A percentile compares a stretch with the other conserved stretches of the same genome.
These are phyloP conservation scores for Hymenochaete sp. DNA, from an alignment of 1,284 basidiomycete genomes.

Conservation along the genomic window DNA sequence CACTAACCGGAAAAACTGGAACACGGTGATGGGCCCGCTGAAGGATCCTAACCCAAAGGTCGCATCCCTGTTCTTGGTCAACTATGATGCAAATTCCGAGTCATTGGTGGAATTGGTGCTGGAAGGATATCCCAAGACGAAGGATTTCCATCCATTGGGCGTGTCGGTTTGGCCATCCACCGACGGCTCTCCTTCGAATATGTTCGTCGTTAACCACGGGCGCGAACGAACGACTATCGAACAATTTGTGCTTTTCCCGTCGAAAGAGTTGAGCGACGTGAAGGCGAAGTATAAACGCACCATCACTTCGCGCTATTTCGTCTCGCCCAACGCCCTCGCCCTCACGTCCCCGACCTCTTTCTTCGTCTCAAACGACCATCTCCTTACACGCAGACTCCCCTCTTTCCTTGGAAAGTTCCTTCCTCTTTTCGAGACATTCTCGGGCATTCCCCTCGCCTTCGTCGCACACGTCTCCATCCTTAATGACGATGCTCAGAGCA, in stretches of 20 bases:
- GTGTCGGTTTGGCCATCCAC: conserved; percentile 41
- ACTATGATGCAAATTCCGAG: conserved; percentile 5
- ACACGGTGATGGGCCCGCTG: conserved; percentile 60
- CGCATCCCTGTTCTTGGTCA: conserved; percentile 37
- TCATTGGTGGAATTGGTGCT: conserved; percentile 24
- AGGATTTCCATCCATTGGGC: conserved; percentile 54
- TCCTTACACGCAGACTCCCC: conserved; percentile 54
- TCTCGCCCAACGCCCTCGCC: conserved; percentile 57
- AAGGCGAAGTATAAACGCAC: conserved; percentile 45
- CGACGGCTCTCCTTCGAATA: conserved; percentile 37
- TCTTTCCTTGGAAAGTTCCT: conserved; percentile 37
- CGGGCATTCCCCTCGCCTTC: conserved; percentile 50
- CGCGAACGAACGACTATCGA: conserved; percentile 49
- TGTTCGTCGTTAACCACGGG: conserved; percentile 61
- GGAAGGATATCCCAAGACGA: conserved; percentile 34
- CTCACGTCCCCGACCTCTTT: conserved; percentile 54
- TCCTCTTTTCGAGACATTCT: conserved; percentile 46
- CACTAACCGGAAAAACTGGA: conserved; percentile 45
- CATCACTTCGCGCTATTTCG: conserved; percentile 43
- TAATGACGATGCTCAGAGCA: conserved; percentile 19
- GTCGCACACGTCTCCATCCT: conserved; percentile 44
- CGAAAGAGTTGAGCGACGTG: no score
- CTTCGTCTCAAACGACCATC: conserved; percentile 63
- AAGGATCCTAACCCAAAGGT: conserved; percentile 38
- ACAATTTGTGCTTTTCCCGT: conserved; percentile 49